These are phyloP conservation scores for Lentithecium fluviatile DNA, from an alignment of 495 filamentous ascomycete species.

Conservation along the genomic window DNA sequence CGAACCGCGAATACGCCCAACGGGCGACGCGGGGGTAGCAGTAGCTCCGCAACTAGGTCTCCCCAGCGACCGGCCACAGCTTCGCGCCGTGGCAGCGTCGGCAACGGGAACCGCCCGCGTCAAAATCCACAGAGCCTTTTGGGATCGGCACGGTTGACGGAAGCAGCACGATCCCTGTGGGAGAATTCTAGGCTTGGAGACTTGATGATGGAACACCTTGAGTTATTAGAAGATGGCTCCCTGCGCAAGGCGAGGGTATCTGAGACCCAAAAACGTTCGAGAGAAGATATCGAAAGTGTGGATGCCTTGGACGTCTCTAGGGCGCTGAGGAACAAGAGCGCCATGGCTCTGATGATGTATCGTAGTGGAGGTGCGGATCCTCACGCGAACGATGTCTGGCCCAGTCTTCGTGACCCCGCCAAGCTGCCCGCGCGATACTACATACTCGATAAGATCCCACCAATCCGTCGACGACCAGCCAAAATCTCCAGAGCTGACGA, in stretches of 20 bases:
- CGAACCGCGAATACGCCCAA: not conserved
- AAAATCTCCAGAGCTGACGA: conserved; percentile 8
- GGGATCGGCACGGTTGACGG: no score
- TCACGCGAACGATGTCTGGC: conserved; percentile 32
- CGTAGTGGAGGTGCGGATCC: conserved; percentile 12
- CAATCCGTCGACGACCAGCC: not conserved
- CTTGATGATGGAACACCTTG: no score
- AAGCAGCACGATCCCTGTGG: no score
- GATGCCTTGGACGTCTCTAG: not conserved
- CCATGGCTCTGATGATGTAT: conserved; percentile 24
- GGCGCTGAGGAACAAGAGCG: conserved; percentile 11
- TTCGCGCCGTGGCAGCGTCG: not conserved
- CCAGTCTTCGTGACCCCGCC: conserved; percentile 20
- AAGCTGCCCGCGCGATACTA: conserved; percentile 25
- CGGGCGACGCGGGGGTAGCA: not conserved
- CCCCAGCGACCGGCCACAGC: not conserved
- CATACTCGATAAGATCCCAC: not conserved
- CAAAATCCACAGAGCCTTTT: no score
- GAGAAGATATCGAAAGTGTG: no score
- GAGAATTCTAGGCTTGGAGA: no score
- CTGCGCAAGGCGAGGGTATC: no score
- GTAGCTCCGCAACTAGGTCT: not conserved
- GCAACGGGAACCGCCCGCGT: no score
- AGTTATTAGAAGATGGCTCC: no score
- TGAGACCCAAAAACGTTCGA: no score